Evolutionary conservation across 2,329 filamentous ascomycete genomes (phyloP).

Genomic region (Apiospora hydei): DNA sequence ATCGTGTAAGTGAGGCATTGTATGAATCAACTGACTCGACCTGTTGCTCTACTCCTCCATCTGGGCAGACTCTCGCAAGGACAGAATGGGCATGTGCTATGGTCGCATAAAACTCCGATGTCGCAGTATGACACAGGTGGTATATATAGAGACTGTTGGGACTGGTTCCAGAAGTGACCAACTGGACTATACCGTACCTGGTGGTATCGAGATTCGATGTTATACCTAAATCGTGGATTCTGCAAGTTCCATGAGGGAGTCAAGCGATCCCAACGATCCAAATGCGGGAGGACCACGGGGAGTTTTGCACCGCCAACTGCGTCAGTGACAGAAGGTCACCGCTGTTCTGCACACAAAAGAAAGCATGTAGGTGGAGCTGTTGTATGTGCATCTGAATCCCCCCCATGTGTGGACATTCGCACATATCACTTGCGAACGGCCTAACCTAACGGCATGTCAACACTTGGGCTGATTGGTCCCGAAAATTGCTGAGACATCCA

Average conservation of each 20-base stretch:
- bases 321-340: conserved; percentile 13
- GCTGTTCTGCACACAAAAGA: conserved; percentile 5
- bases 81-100: background rate
- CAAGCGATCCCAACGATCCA: background rate
- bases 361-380: conserved; percentile 13
- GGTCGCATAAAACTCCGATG: background rate
- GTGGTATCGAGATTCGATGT: background rate
- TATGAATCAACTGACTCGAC: conserved; percentile 4
- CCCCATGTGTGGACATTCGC: conserved; percentile 10
- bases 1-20: conserved; percentile 17
- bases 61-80: background rate
- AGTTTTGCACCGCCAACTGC: conserved; percentile 1
- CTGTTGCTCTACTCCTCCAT: background rate
- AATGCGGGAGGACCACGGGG: background rate
- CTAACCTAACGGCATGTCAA: background rate
- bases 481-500: conserved; percentile 4
- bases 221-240: background rate
- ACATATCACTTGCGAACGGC: conserved; percentile 17
- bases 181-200: background rate
- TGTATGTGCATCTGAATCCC: background rate
- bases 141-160: background rate
- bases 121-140: background rate
- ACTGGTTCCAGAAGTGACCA: background rate
- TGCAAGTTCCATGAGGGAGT: background rate
- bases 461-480: background rate